Evolutionary conservation across 2,329 filamentous ascomycete genomes (phyloP).

Genomic region (Colletotrichum karsti): DNA sequence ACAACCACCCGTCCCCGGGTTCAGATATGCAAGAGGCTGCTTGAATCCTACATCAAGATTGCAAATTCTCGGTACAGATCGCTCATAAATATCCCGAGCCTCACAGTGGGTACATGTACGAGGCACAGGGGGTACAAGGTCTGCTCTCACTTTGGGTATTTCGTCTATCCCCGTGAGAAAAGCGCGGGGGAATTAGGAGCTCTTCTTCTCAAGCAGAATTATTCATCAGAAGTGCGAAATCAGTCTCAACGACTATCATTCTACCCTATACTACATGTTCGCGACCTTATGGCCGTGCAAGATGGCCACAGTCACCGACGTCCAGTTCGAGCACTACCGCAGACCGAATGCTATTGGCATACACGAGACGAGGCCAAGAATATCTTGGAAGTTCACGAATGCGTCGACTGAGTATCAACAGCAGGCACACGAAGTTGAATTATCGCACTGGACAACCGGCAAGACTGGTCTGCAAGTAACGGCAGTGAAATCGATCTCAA

Average conservation of each 20-base stretch:
- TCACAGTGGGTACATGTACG: too few relatives aligned
- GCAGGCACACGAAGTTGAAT: background rate
- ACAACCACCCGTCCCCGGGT: background rate
- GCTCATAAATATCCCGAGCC: background rate
- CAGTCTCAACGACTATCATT: too few relatives aligned
- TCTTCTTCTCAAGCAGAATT: too few relatives aligned
- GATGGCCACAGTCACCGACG: background rate
- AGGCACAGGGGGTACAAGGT: too few relatives aligned
- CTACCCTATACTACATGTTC: too few relatives aligned
- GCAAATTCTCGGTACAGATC: background rate
- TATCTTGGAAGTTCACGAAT: background rate
- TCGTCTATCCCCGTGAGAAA: too few relatives aligned
- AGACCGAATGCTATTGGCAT: background rate
- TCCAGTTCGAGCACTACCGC: background rate
- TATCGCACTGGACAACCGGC: background rate
- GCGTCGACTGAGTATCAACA: background rate
- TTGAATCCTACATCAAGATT: too few relatives aligned
- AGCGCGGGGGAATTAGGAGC: too few relatives aligned
- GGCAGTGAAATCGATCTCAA: background rate
- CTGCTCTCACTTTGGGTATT: too few relatives aligned
- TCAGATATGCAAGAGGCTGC: too few relatives aligned
- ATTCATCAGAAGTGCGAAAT: too few relatives aligned
- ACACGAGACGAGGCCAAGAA: background rate
- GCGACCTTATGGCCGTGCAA: background rate
- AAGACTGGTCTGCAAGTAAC: background rate